Evolutionary conservation across 805 yeast genomes (phyloP), one percentile per base, ranked within the genome.

Genomic region (Candida nonsorbophila): DNA sequence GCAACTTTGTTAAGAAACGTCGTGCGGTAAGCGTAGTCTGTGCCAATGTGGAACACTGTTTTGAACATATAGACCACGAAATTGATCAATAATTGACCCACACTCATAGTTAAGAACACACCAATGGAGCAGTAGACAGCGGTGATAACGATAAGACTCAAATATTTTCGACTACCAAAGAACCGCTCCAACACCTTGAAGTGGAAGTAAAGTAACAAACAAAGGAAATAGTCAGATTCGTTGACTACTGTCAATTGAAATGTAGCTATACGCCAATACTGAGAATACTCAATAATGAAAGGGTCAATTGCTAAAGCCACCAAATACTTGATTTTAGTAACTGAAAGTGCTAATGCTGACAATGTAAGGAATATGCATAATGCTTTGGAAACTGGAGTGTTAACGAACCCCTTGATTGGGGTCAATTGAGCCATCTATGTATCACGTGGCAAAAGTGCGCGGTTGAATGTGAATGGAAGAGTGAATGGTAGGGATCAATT

Each of bases 151-250:
- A 77, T 45, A 10, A 72, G 43, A 20, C 75, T 66, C 7, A 72
- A 40, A 40, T 74, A 74, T 41, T 72, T 74, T 26, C 67, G 50
- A 8, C 78, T 66, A 1, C 84, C 84, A 44, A 67, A 67, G 27
- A 72, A 51, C 28, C 84, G 48, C 51, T 79, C 86, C 29, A 79
- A 38, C 22, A 63, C 67, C 46, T 78, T 74, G 42, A 68, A 67
- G 28, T 70, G 69, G 33, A 73, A 62, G 63, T 74, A 47, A 22
- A 78, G 43, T 9, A 72, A 48, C 7, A 67, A 45, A 3, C 65
- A 45, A 3, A 75, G 39, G 13, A 72, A 33, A 34, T 67, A 73
- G 49, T 79, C 83, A 4, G 79, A 67, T 45, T 77, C 83, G 44
- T 74, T 77, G 24, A 72, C 59, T 28, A 73, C 72, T n/a, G 72